Evolutionary conservation across 176 grass and related monocot genomes (phyloP).

Genomic region (Urochloa ruziziensis): DNA sequence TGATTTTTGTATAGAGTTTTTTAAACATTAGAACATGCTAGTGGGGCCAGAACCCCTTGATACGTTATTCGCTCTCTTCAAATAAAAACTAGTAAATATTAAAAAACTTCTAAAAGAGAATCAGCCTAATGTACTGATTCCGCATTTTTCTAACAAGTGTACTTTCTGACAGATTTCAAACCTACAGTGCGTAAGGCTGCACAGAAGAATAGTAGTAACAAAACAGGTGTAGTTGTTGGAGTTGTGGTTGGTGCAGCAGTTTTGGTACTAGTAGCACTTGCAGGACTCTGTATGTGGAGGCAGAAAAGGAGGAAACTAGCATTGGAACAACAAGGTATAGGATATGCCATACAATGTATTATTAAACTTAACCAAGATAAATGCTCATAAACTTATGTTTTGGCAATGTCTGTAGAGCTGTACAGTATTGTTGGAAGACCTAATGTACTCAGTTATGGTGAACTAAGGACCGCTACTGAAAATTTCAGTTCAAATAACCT

Average conservation of each 20-base stretch:
- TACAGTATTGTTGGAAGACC: conserved; percentile 59
- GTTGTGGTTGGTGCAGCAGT: conserved; percentile 46
- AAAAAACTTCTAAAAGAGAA: not conserved
- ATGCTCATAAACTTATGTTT: not conserved
- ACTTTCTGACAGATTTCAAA: conserved; percentile 55
- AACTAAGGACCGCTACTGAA: conserved; percentile 66
- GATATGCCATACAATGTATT: not conserved
- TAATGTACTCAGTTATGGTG: conserved; percentile 64
- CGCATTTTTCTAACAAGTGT: conserved; percentile 28
- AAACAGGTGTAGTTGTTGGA: conserved; percentile 55
- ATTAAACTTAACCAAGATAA: conserved; percentile 1
- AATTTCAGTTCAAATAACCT: conserved; percentile 70
- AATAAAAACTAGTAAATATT: conserved; percentile 4
- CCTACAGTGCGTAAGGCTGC: conserved; percentile 46
- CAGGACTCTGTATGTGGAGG: conserved; percentile 43
- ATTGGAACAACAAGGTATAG: conserved; percentile 47
- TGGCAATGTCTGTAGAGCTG: conserved; percentile 50
- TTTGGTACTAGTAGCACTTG: conserved; percentile 46
- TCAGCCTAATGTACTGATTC: conserved; percentile 5
- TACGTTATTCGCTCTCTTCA: not conserved
- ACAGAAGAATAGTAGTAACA: conserved; percentile 33
- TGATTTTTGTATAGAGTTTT: not conserved
- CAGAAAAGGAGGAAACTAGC: conserved; percentile 44
- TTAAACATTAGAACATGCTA: not conserved
- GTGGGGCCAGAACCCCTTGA: not conserved